Conservation (phyloP, 306 rosid species). For the Dryas octopetala region DNA sequence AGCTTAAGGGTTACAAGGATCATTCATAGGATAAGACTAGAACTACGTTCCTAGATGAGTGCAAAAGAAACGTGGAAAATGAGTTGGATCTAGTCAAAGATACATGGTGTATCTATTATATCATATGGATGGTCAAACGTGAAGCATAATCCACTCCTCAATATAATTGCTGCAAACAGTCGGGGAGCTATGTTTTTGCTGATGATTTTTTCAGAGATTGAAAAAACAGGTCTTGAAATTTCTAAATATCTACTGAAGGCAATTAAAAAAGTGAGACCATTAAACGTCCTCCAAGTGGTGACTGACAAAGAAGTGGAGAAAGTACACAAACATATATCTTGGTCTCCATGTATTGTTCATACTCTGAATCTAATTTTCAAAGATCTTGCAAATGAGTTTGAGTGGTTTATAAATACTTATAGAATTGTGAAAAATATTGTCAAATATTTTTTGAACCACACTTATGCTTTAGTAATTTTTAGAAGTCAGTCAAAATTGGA, state of each 20-base stretch:
- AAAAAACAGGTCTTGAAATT: background rate
- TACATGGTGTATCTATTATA: background rate
- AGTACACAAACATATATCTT: too few species aligned
- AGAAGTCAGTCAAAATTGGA: background rate
- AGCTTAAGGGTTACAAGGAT: too few species aligned
- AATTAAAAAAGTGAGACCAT: too few species aligned
- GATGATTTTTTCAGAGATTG: background rate
- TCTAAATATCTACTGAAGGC: too few species aligned
- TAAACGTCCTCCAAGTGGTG: too few species aligned
- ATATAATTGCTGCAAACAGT: background rate
- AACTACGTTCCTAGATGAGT: too few species aligned
- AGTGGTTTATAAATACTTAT: background rate
- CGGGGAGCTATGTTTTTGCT: background rate
- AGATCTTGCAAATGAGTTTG: background rate
- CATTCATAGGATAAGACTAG: too few species aligned
- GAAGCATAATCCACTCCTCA: background rate
- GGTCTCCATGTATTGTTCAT: too few species aligned
- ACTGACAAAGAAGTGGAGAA: too few species aligned
- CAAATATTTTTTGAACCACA: background rate
- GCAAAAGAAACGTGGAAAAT: too few species aligned
- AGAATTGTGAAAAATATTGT: background rate
- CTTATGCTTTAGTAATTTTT: background rate
- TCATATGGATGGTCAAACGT: background rate
- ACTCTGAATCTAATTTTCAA: background rate
- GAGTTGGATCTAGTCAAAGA: too few species aligned